phyloP scores from a whole-genome alignment of 73 alveolate genomes.

The Blepharisma japonicum region DNA sequence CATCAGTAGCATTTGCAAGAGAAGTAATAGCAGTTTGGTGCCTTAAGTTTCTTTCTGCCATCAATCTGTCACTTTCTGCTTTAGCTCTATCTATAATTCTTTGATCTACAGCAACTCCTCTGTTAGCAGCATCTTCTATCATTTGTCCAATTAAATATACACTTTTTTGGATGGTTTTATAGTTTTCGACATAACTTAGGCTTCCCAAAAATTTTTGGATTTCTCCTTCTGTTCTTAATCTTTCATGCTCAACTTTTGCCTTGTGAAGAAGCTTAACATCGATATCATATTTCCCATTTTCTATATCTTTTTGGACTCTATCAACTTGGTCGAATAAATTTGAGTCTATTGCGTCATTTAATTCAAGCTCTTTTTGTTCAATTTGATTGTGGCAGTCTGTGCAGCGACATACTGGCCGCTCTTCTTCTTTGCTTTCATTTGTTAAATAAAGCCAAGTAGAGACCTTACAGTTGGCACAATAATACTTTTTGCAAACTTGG shows the following conservation, averaged over 20 bases:
- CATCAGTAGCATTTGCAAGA: slow-evolving; percentile 42
- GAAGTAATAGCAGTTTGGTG: slow-evolving; percentile 45
- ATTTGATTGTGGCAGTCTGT: slow-evolving; percentile 56
- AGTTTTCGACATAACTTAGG: slow-evolving; percentile 52
- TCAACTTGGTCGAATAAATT: slow-evolving; percentile 44
- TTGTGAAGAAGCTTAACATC: slow-evolving; percentile 69
- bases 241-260: slow-evolving; percentile 61
- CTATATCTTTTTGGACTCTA: slow-evolving; percentile 38
- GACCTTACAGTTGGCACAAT: slow-evolving; percentile 60
- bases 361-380: slow-evolving; percentile 59
- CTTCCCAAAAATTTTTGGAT: slow-evolving; percentile 49
- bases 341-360: slow-evolving; percentile 63
- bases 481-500: slow-evolving; percentile 62
- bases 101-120: slow-evolving; percentile 46
- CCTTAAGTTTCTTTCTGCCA: slow-evolving; percentile 63
- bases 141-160: slow-evolving; percentile 47
- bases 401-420: slow-evolving; percentile 80
- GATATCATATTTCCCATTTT: slow-evolving; percentile 49
- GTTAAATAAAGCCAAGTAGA: slow-evolving; percentile 62
- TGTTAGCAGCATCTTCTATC: slow-evolving; percentile 45
- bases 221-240: slow-evolving; percentile 66
- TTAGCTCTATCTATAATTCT: slow-evolving; percentile 43
- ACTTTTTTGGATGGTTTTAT: slow-evolving; percentile 56
- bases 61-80: slow-evolving; percentile 53
- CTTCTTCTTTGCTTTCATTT: slow-evolving; percentile 66